Percentiles rank a stretch among this genome's conserved stretches.
These are phyloP conservation scores for Penicillium flavigenum DNA, from an alignment of 495 filamentous ascomycete species.

Conservation along the genomic window DNA sequence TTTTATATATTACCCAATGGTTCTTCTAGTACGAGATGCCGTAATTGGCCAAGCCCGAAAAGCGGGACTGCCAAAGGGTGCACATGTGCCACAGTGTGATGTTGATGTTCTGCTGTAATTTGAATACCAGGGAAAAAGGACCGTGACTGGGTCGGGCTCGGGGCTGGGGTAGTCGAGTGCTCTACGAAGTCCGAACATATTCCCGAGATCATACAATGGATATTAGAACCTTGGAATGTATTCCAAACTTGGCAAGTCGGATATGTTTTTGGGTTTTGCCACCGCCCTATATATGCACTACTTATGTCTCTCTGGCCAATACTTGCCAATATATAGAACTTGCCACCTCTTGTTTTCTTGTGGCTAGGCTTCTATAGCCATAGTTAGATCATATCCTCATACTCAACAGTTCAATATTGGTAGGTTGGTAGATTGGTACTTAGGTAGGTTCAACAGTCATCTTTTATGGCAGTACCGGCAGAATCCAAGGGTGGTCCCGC, in stretches of 20 bases:
- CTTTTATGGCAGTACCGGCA: not conserved
- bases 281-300: not conserved
- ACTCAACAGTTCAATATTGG: no score
- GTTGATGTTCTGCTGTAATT: not conserved
- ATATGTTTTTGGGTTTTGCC: not conserved
- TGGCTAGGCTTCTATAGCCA: no score
- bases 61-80: conserved; percentile 2
- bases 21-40: not conserved
- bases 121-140: not conserved
- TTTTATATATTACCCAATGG: not conserved
- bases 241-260: not conserved
- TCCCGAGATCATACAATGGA: not conserved
- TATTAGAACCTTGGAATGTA: not conserved
- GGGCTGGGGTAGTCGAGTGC: not conserved
- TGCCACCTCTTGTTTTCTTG: no score
- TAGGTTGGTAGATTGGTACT: no score
- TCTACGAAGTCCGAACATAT: not conserved
- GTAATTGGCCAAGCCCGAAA: not conserved
- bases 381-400: no score
- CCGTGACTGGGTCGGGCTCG: not conserved
- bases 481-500: not conserved
- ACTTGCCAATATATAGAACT: no score
- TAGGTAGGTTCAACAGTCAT: no score
- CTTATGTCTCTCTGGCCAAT: not conserved
- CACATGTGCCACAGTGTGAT: no score